Percentiles rank a stretch among this genome's conserved stretches.
These are phyloP conservation scores for Umbelopsis sp. DNA, from an alignment of 371 early-diverging fungal species.

Conservation along the genomic window DNA sequence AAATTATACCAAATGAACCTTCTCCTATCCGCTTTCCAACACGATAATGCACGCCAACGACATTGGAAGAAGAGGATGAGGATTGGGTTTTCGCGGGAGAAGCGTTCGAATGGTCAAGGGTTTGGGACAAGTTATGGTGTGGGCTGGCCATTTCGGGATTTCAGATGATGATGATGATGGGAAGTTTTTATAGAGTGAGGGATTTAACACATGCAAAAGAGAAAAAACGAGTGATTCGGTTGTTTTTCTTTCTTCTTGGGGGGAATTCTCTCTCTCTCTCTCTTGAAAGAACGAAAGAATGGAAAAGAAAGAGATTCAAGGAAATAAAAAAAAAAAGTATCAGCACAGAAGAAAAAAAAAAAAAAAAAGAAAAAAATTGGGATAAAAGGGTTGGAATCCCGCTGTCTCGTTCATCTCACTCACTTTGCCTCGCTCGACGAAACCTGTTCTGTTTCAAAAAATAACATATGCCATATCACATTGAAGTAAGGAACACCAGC, in stretches of 20 bases:
- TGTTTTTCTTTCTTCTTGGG: no score
- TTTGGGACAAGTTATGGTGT: slow-evolving; percentile 9
- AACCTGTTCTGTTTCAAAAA: not conserved
- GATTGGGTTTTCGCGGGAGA: slow-evolving; percentile 33
- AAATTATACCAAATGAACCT: slow-evolving; percentile 94
- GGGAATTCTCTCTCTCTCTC: no score
- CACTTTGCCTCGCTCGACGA: not conserved
- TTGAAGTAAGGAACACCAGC: not conserved
- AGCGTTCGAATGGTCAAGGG: slow-evolving; percentile 22
- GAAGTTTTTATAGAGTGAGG: not conserved
- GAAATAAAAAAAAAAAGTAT: not conserved
- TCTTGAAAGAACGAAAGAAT: no score
- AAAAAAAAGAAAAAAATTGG: not conserved
- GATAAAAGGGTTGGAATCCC: not conserved
- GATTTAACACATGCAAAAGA: slow-evolving; percentile 9
- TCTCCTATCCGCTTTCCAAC: slow-evolving; percentile 95
- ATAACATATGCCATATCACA: slow-evolving; percentile 9
- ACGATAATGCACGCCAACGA: slow-evolving; percentile 90
- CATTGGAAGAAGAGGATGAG: slow-evolving; percentile 43
- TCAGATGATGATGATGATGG: slow-evolving; percentile 11
- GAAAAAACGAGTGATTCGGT: not conserved
- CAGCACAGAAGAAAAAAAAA: not conserved
- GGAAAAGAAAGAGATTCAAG: no score
- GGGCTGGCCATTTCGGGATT: slow-evolving; percentile 9
- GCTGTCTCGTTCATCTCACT: not conserved